These are phyloP conservation scores for Fraxinus nigra DNA, from an alignment of 305 asterid genomes.

Conservation along the genomic window DNA sequence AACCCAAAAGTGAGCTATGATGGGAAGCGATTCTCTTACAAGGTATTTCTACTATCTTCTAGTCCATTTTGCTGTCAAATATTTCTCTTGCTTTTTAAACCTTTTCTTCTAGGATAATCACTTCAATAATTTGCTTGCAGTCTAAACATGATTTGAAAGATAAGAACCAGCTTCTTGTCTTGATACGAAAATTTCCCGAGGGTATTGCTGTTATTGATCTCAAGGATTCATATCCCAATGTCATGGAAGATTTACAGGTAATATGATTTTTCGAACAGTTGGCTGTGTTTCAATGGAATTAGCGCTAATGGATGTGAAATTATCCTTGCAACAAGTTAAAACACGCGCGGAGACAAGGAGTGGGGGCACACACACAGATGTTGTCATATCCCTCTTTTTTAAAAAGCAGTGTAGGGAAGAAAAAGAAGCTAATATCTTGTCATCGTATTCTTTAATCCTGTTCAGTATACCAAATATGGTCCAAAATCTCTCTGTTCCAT, in stretches of 20 bases:
- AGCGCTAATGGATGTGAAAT: neutral
- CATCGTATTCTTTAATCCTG: neutral
- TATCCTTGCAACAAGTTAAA: neutral
- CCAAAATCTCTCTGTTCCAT: neutral
- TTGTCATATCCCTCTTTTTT: neutral
- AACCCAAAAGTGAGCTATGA: constrained; percentile 84
- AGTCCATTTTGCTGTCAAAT: constrained; percentile 8
- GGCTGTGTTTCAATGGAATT: neutral
- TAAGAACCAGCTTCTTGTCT: constrained; percentile 59
- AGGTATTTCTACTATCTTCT: neutral
- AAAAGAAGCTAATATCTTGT: neutral
- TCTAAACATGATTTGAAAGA: constrained; percentile 72
- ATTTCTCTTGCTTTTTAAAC: neutral
- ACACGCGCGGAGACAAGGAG: neutral
- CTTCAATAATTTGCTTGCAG: constrained; percentile 38
- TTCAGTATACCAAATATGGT: neutral
- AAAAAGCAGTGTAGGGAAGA: neutral
- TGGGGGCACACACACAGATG: neutral
- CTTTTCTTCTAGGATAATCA: constrained; percentile 6
- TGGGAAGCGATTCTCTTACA: constrained; percentile 21
- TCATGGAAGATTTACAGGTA: constrained; percentile 94
- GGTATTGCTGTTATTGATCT: constrained; percentile 89
- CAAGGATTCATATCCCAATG: constrained; percentile 79
- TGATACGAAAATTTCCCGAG: constrained; percentile 63
- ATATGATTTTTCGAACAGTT: neutral